Evolutionary conservation across 768 basidiomycete genomes (phyloP).

Genomic region (Auriculariales sp.): DNA sequence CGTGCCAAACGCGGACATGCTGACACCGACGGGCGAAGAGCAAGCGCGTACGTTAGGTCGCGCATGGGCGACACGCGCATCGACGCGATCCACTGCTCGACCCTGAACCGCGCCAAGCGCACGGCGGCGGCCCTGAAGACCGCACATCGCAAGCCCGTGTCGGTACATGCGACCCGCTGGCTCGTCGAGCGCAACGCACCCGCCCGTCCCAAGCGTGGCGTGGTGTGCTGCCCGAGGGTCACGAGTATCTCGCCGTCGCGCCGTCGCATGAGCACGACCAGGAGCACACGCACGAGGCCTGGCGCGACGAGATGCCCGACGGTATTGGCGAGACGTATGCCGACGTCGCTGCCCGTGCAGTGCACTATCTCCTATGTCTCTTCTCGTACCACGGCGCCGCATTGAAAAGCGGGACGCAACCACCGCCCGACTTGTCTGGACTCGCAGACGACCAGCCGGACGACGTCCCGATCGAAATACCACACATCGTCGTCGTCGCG

Average conservation of each 20-base stretch:
- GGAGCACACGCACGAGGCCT: neutral
- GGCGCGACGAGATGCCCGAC: neutral
- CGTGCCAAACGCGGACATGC: neutral
- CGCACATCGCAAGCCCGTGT: no score
- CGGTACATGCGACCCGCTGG: neutral
- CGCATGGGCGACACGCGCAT: neutral
- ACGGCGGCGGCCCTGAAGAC: neutral
- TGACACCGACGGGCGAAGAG: neutral
- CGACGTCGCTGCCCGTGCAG: neutral
- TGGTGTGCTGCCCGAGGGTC: neutral
- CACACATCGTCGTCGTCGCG: constrained; percentile 4
- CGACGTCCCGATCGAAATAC: constrained; percentile 5
- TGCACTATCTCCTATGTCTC: neutral
- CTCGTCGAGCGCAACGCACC: neutral
- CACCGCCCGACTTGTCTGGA: neutral
- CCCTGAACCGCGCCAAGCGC: neutral
- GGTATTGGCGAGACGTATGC: neutral
- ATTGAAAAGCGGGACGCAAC: no score
- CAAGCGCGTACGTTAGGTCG: neutral
- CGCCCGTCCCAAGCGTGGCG: neutral
- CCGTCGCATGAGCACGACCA: no score
- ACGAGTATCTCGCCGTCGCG: neutral
- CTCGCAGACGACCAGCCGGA: neutral
- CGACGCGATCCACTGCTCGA: neutral
- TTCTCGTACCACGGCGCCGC: neutral